Conservation (phyloP, 768 basidiomycete species). For the Rhodotorula diobovata region DNA sequence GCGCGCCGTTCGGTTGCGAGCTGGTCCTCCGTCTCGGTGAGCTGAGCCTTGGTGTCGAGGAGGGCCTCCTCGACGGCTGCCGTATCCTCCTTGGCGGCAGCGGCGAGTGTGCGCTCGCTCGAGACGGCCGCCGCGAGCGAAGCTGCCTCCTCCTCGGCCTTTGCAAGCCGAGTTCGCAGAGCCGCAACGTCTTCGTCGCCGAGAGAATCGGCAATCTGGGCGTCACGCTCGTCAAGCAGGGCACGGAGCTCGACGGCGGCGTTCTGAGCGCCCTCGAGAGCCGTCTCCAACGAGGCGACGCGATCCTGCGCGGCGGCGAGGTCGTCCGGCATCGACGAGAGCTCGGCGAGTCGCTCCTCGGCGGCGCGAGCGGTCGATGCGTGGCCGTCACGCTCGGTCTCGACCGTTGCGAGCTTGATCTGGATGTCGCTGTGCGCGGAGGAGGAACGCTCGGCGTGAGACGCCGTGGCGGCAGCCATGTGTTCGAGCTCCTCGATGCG, state of each 20-base stretch:
- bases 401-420: background rate
- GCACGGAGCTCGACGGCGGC: background rate
- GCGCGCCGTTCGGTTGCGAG: no score
- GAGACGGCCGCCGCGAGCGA: background rate
- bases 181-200: background rate
- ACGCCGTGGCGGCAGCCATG: background rate
- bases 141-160: background rate
- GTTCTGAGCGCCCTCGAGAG: background rate
- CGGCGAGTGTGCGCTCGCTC: background rate
- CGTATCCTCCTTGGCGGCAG: background rate
- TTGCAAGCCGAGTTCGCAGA: background rate
- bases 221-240: background rate
- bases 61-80: conserved; percentile 6
- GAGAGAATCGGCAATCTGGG: background rate
- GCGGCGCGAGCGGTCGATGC: background rate
- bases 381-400: background rate
- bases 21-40: background rate
- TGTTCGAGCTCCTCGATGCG: background rate
- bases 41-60: background rate
- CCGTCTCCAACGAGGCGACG: background rate
- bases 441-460: background rate
- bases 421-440: background rate
- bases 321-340: background rate
- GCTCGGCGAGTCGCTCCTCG: background rate
- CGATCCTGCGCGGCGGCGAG: background rate